Evolutionary conservation across 805 yeast genomes (phyloP).

Genomic region (Saturnispora sanitii): DNA sequence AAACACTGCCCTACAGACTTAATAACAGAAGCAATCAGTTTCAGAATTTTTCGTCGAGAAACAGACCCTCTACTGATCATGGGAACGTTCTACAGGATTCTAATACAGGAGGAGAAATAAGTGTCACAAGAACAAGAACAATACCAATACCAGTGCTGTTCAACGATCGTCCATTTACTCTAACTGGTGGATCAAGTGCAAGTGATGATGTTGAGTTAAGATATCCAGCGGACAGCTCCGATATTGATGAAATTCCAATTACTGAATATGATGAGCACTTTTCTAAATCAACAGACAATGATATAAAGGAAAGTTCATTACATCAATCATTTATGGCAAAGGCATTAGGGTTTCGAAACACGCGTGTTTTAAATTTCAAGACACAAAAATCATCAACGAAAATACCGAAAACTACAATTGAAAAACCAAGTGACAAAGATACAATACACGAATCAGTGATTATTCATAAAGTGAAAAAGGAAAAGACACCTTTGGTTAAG

Average conservation of each 20-base stretch:
- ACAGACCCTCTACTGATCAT: slow-evolving; percentile 1
- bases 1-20: slow-evolving; percentile 2
- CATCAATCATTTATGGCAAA: slow-evolving; percentile 37
- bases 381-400: slow-evolving; percentile 16
- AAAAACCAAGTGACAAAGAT: slow-evolving; percentile 4
- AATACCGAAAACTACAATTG: slow-evolving; percentile 1
- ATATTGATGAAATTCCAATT: background rate
- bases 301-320: background rate
- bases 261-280: background rate
- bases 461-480: background rate
- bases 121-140: too few relatives aligned
- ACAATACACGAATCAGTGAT: background rate
- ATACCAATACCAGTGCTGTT: too few relatives aligned
- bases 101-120: too few relatives aligned
- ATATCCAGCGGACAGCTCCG: background rate
- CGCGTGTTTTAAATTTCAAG: slow-evolving; percentile 33
- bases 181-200: too few relatives aligned
- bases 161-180: too few relatives aligned
- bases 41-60: background rate
- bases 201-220: too few relatives aligned
- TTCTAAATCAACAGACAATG: background rate
- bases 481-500: slow-evolving; percentile 19
- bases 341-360: slow-evolving; percentile 37
- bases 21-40: too few relatives aligned
- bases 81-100: background rate